Base-by-base conservation (phyloP, 2,329 filamentous ascomycete genomes). In the Xylariaceae sp. region DNA sequence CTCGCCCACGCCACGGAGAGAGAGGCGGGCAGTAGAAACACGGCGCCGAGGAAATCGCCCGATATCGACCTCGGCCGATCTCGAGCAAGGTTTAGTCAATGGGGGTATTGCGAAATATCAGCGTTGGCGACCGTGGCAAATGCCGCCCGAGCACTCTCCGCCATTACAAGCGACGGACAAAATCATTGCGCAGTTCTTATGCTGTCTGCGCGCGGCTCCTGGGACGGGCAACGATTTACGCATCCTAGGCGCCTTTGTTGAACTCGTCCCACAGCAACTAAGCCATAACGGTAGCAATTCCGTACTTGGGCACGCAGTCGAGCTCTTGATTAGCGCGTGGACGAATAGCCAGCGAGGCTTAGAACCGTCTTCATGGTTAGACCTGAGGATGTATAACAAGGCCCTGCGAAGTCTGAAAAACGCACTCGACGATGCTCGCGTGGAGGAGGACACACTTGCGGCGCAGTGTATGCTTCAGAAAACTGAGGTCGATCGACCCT, bases 401-500 rank as follows among this genome's bases (percentile, higher is more conserved):
- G 59, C 61, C 6, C 42, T 65, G 6, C 48, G 59, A 3, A 63
- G 62, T 46, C 44, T 65, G 17, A 56, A 56, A 18, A 51, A 55
- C n/a, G 60, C 62, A 3, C 55, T 65, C 6, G 45, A 59, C 27
- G 53, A 58, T 31, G 52, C 53, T 3, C 52, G 53, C 15, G 39
- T 48, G 19, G 55, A 58, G 11, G 30, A 51, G 5, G 48, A 58
- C 27, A 58, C 56, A 12, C 53, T 63, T 22, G 52, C 61, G 9
- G 60, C 62, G 2, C 56, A 59, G 31, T 58, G 57, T 35, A 19
- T 64, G n/a, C 36, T 64, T 27, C 62, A 64, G 49, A 64, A 63
- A 27, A 56, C 59, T 15, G 61, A 64, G 57, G 61, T 64, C 39
- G 46, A 44, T 47, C 11, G 31, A 11, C 33, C 11, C 39, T 10